A percentile compares a stretch with the other conserved stretches of the same genome.
Evolutionary conservation across 1,284 basidiomycete genomes (phyloP).

Genomic region (Moesziomyces aphidis): DNA sequence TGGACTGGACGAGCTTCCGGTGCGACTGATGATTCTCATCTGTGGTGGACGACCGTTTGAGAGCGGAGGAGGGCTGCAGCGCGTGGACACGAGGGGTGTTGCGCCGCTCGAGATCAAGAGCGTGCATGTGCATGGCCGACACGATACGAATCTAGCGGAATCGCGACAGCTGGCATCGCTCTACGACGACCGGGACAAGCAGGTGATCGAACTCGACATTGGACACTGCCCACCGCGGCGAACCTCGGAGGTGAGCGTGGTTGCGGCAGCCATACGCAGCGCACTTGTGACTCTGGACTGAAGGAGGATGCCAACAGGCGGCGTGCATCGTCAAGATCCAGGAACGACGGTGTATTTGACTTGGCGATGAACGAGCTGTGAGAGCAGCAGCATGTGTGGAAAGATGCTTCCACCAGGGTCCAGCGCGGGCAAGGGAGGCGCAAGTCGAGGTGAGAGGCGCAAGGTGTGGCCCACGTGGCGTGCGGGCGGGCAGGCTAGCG

Average conservation of each 20-base stretch:
- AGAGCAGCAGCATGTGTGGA: no score
- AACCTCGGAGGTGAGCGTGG: conserved; percentile 21
- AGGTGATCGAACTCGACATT: conserved; percentile 38
- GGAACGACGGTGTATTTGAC: no score
- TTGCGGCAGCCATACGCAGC: conserved; percentile 25
- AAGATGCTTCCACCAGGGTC: no score
- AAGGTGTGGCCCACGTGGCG: no score
- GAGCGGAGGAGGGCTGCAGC: conserved; percentile 17
- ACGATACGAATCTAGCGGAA: conserved; percentile 32
- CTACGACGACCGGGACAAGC: conserved; percentile 22
- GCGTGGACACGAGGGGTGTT: conserved; percentile 9
- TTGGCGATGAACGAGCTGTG: no score
- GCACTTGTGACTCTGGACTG: conserved; percentile 5
- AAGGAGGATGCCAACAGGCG: neutral
- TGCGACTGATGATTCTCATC: conserved; percentile 39
- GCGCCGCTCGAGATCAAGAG: conserved; percentile 19
- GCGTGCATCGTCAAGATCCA: neutral
- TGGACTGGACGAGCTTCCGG: neutral
- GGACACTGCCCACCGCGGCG: conserved; percentile 45
- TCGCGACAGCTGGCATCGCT: conserved; percentile 19
- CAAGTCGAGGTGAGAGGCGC: no score
- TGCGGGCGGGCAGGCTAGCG: no score
- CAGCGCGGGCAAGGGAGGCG: neutral
- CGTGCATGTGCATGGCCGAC: conserved; percentile 33
- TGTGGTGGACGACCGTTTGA: conserved; percentile 44